These are phyloP conservation scores for Chalciporus sp. DNA, from an alignment of 1,284 basidiomycete genomes.

Conservation along the genomic window DNA sequence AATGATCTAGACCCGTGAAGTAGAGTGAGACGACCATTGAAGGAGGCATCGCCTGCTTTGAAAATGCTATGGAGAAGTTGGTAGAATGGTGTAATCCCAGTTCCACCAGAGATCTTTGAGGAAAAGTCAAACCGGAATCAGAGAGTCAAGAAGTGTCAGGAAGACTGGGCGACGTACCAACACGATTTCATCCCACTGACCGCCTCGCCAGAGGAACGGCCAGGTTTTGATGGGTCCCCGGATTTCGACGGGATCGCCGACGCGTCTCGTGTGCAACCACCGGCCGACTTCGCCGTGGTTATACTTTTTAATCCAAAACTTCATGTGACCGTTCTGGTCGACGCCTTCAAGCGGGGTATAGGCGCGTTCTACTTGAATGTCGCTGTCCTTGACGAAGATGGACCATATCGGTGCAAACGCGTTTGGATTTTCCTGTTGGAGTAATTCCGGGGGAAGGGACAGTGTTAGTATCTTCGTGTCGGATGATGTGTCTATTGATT, in stretches of 20 bases:
- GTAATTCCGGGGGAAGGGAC: conserved; percentile 48
- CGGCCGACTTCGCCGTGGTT: conserved; percentile 78
- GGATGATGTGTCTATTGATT: conserved; percentile 51
- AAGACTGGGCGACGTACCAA: conserved; percentile 54
- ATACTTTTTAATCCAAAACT: conserved; percentile 80
- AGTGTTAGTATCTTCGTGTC: conserved; percentile 66
- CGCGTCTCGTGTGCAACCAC: conserved; percentile 73
- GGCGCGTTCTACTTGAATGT: conserved; percentile 85
- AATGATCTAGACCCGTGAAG: conserved; percentile 67
- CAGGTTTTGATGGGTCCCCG: conserved; percentile 80
- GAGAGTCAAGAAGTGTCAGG: background rate
- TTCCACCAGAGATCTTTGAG: conserved; percentile 81
- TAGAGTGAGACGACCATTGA: conserved; percentile 62
- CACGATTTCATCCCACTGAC: conserved; percentile 73
- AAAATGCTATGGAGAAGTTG: conserved; percentile 60
- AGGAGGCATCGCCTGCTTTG: conserved; percentile 24
- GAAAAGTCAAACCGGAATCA: conserved; percentile 4
- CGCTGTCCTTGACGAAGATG: conserved; percentile 81
- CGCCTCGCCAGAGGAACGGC: conserved; percentile 54
- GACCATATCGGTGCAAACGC: conserved; percentile 64
- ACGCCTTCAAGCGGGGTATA: conserved; percentile 80
- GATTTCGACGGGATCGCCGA: conserved; percentile 70
- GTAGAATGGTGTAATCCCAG: conserved; percentile 80
- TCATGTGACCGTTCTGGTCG: conserved; percentile 61
- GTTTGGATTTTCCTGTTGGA: conserved; percentile 25